Evolutionary conservation across 1,139 yeast species (phyloP), one percentile per base, ranked within the genome.

Genomic region (Pichia kudriavzevii): DNA sequence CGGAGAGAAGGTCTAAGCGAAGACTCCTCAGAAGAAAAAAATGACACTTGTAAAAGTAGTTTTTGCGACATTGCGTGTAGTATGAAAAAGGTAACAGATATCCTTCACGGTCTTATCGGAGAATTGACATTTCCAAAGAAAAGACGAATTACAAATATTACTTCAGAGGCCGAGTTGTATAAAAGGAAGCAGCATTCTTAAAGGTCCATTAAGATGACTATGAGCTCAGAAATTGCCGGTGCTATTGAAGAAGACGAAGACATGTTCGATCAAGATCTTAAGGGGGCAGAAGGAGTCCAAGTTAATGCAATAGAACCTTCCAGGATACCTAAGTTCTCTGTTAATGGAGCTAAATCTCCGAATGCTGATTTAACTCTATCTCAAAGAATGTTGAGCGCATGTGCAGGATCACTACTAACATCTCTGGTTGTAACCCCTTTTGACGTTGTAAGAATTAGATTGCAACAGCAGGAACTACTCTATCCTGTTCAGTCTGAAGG

Each of bases 401-500:
- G 94, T 51, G 71, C 82, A 32, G 98, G 98, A 3, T 83, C 96
- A 1, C 56, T 91, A n/a, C 56, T 87, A 25, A 91, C 96, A 1
- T 85, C 96, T 0, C 50, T 85, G 31, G 76, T 79, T 35, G 82
- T 88, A 22, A 91, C 96, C 1, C 98, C 98, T 1, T 80, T 91
- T 57, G 98, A 91, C 55, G 97, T 91, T 30, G 84, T 88, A 1
- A 64, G 97, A 42, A 84, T 91, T 25, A 69, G 98, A 39, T 66
- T 88, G 41, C 98, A 91, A 52, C 96, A 88, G 53, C 95, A 87
- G 52, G 84, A 77, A 45, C 64, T 81, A 39, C 58, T 79, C 34
- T 46, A 53, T 61, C 81, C 70, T 3, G 45, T 52, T 7, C 61
- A 66, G 38, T 47, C 31, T 7, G 12, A 44, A 11, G 33, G 44